phyloP scores from a whole-genome alignment of 306 rosid genomes.

The Carpinus viminea region DNA sequence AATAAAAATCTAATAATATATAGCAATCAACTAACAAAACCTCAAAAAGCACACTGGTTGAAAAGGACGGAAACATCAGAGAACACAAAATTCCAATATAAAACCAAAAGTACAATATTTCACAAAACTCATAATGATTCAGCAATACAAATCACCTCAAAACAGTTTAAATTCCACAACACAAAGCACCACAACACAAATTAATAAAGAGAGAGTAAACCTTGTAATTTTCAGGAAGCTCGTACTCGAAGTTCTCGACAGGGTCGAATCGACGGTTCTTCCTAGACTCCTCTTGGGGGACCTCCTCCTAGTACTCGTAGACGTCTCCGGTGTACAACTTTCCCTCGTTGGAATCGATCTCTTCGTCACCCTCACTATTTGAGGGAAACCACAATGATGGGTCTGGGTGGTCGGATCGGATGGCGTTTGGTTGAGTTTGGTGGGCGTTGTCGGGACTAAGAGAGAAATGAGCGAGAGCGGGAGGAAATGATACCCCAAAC shows the following conservation, averaged over 20 bases:
- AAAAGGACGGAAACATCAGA: neutral
- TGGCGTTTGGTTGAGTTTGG: too few relatives aligned
- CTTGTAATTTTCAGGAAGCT: conserved; percentile 60
- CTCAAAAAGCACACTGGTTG: neutral
- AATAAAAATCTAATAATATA: neutral
- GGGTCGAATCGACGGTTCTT: conserved; percentile 83
- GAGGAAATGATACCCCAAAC: too few relatives aligned
- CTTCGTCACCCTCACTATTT: conserved; percentile 29
- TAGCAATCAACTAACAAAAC: neutral
- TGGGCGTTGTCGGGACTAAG: too few relatives aligned
- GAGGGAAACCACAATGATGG: neutral
- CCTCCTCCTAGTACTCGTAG: conserved; percentile 74
- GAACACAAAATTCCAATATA: neutral
- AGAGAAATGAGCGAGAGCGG: too few relatives aligned
- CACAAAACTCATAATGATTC: neutral
- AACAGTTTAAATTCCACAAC: neutral
- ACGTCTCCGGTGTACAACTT: conserved; percentile 41
- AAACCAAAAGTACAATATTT: neutral
- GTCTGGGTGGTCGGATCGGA: too few relatives aligned
- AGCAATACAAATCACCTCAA: neutral
- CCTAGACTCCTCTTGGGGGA: conserved; percentile 77
- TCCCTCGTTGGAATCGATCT: conserved; percentile 41
- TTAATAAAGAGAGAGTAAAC: conserved; percentile 26
- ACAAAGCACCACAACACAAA: neutral
- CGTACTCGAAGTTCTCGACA: conserved; percentile 56